A percentile compares a stretch with the other conserved stretches of the same genome.
phyloP scores from a whole-genome alignment of 306 rosid species.

The Trifolium subterraneum region DNA sequence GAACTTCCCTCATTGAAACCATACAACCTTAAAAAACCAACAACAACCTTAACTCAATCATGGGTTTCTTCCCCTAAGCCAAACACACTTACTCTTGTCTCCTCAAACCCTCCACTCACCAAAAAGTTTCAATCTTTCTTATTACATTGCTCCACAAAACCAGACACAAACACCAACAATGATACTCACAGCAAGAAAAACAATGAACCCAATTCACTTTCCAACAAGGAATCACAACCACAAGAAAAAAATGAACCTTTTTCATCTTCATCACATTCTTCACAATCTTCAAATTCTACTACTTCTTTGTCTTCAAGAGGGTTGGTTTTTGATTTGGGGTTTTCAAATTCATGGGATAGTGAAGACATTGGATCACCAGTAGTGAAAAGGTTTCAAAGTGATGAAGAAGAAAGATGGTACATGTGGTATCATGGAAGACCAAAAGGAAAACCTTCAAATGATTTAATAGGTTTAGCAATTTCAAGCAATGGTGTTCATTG shows the following conservation, averaged over 20 bases:
- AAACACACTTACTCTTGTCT: slow-evolving; percentile 27
- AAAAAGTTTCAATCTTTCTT: slow-evolving; percentile 44
- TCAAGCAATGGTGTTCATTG: slow-evolving; percentile 91
- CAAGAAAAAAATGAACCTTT: slow-evolving; percentile 26
- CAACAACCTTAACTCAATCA: slow-evolving; percentile 47
- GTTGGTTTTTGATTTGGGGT: slow-evolving; percentile 70
- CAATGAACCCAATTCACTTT: slow-evolving; percentile 40
- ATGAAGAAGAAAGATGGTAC: slow-evolving; percentile 86
- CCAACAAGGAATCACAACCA: slow-evolving; percentile 40
- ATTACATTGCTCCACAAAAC: slow-evolving; percentile 68
- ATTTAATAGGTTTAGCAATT: slow-evolving; percentile 69
- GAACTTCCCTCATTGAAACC: slow-evolving; percentile 53
- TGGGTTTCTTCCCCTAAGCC: slow-evolving; percentile 50
- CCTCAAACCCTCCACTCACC: slow-evolving; percentile 39
- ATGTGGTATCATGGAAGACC: slow-evolving; percentile 82
- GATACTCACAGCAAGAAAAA: slow-evolving; percentile 46
- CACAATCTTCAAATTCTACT: background rate
- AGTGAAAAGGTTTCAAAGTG: slow-evolving; percentile 75
- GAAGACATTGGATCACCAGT: slow-evolving; percentile 76
- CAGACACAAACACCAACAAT: slow-evolving; percentile 56
- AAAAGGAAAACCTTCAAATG: slow-evolving; percentile 50
- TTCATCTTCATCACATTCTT: slow-evolving; percentile 42
- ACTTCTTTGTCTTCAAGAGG: slow-evolving; percentile 53
- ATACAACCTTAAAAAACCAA: slow-evolving; percentile 42
- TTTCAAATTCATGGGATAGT: slow-evolving; percentile 62